A percentile compares a stretch with the other conserved stretches of the same genome.
Conservation (phyloP, 2,329 filamentous ascomycete genomes). For the Chaetomium globosum region DNA sequence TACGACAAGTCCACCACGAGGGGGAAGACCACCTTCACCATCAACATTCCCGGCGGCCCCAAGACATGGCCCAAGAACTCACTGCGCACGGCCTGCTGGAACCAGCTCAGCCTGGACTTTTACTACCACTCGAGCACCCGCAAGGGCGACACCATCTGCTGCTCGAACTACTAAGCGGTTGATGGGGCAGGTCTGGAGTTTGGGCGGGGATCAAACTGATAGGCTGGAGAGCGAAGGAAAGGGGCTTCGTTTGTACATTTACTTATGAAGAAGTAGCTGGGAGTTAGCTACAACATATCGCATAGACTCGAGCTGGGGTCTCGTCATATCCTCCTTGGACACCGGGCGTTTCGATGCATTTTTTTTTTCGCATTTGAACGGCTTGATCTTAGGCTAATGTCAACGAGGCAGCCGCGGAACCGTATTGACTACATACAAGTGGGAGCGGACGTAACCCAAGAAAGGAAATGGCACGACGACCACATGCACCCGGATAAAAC, state of each 20-base stretch:
- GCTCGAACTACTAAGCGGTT: neutral
- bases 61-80: conserved; percentile 5
- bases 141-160: conserved; percentile 7
- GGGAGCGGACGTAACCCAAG: neutral
- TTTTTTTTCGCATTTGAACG: no score
- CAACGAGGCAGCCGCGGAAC: no score
- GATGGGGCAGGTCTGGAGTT: neutral
- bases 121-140: neutral
- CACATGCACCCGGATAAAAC: neutral
- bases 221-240: neutral
- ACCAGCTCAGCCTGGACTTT: conserved; percentile 8
- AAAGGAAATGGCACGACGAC: no score
- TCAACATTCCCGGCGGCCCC: conserved; percentile 7
- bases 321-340: neutral
- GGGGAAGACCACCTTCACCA: conserved; percentile 5
- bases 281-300: neutral
- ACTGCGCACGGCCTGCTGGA: conserved; percentile 1
- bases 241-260: neutral
- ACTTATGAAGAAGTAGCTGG: neutral
- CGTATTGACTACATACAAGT: neutral
- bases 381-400: no score
- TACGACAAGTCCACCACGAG: neutral
- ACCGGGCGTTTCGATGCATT: neutral
- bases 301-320: neutral
- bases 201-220: conserved; percentile 4